Base-by-base conservation (phyloP, 2,329 filamentous ascomycete genomes). In the Fusarium poae region DNA sequence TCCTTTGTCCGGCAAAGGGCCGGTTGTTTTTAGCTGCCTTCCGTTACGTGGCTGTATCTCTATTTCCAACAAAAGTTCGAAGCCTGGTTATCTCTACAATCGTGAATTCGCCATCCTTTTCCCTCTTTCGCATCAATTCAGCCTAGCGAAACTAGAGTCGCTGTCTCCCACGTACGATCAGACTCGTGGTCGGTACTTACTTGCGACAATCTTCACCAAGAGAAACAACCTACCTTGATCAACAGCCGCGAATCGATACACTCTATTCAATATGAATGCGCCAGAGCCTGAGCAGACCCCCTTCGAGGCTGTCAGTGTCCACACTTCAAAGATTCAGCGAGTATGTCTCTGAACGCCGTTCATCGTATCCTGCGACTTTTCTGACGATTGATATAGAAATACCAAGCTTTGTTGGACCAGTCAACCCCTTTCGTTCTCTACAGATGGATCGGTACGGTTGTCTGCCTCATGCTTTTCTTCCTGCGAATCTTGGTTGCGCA, bases 321-420 rank as follows among this genome's bases (percentile, higher is more conserved):
- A 97, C 75, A 97, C 94, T 21, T 91, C 89, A 54, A 90, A 86
- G 77, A 82, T 92, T 72, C 86, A 89, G 81, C 87, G 90, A 81
- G 92, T 94, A 82, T 74, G 89, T 68, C 83, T 58, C n/a, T 44
- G 2, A 45, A 35, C 23, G 23, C 62, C 43, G 40, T 54, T 40
- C 29, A 25, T 34, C 27, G 29, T 40, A 27, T n/a, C 20, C 21
- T 20, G 57, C 57, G 64, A 60, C 35, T 46, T 29, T 52, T 46
- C 54, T 59, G 56, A 58, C 43, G 64, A 59, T 76, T 66, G 61
- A 12, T 52, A 13, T 52, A 97, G 94, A 88, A 94, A 84, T 98
- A 97, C 80, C 96, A 99, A 89, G 86, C 92, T 58, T 92, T 96
- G 69, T 90, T 99, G 72, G 96, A 99, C 82, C 92, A 94, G 82